phyloP scores from a whole-genome alignment of 225 moss, liverwort and hornwort species.

The Physcomitrium patens region DNA sequence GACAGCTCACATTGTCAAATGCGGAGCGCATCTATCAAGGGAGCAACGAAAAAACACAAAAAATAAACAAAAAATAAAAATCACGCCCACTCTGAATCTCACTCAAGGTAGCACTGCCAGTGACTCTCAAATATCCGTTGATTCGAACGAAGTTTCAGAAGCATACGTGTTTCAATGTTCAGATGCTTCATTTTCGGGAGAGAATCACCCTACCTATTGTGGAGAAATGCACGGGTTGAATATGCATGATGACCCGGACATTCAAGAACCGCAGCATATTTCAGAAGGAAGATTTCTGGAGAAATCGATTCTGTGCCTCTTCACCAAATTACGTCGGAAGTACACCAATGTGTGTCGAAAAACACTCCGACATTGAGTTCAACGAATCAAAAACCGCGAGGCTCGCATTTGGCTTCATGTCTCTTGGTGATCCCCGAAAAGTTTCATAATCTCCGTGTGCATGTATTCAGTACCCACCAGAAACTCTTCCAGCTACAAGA shows the following conservation, averaged over 20 bases:
- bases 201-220: background rate
- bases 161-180: background rate
- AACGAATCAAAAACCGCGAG: background rate
- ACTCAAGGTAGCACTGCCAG: no score
- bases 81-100: background rate
- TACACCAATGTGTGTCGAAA: background rate
- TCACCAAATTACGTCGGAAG: background rate
- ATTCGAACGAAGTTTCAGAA: background rate
- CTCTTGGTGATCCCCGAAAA: constrained; percentile 1
- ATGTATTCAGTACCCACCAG: background rate
- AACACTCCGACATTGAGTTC: background rate
- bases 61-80: background rate
- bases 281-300: background rate
- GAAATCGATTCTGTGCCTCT: background rate
- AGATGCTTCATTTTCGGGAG: background rate
- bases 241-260: background rate
- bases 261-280: background rate
- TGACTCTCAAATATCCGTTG: background rate
- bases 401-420: background rate
- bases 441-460: background rate
- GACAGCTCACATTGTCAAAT: background rate
- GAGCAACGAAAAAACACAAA: no score
- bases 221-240: background rate
- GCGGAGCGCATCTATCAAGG: no score
- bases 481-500: background rate